Evolutionary conservation across 2,329 filamentous ascomycete genomes (phyloP).

Genomic region (Apiospora pterosperma): DNA sequence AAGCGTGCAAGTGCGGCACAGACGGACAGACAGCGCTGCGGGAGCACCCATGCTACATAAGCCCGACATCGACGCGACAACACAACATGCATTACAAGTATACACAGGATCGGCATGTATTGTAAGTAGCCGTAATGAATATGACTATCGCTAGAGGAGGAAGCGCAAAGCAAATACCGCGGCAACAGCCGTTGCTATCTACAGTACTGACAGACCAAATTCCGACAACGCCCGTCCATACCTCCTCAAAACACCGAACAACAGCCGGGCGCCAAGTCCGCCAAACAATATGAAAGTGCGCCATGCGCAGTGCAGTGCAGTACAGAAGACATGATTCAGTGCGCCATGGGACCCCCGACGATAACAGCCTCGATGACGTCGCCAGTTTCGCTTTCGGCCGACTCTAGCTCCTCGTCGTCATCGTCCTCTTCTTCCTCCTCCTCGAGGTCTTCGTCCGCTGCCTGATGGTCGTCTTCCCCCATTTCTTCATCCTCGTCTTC

Average conservation of each 20-base stretch:
- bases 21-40: not conserved
- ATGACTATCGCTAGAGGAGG: not conserved
- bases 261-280: not conserved
- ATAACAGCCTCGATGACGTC: not conserved
- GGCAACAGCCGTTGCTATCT: not conserved
- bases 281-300: not conserved
- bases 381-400: not conserved
- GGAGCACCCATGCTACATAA: not conserved
- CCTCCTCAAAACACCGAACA: not conserved
- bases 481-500: constrained; percentile 12
- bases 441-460: constrained; percentile 16
- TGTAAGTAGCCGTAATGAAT: not conserved
- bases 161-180: not conserved
- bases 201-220: not conserved
- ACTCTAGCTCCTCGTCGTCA: not conserved
- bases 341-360: not conserved
- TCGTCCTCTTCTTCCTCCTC: constrained; percentile 14
- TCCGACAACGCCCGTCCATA: not conserved
- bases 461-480: constrained; percentile 10
- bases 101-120: not conserved
- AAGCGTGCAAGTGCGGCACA: not conserved
- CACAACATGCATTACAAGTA: not conserved
- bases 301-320: not conserved
- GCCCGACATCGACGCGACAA: not conserved
- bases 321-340: not conserved